phyloP scores from a whole-genome alignment of 148 eudicot genomes.

The Nepenthes mirabilis region DNA sequence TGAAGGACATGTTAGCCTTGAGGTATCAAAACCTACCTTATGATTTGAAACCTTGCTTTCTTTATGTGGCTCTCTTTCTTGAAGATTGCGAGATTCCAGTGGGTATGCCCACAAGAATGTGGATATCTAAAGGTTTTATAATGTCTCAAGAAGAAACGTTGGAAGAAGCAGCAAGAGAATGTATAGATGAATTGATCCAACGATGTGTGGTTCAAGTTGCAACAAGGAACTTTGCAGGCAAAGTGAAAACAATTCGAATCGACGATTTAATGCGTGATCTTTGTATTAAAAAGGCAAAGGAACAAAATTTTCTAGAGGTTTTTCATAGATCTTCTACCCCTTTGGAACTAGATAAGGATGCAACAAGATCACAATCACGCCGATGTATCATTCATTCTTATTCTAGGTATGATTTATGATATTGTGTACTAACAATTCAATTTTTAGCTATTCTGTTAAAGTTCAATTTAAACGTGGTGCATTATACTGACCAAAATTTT shows the following conservation, averaged over 20 bases:
- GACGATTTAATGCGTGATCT: constrained; percentile 22
- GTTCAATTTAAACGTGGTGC: too few species aligned
- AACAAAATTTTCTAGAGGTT: constrained; percentile 11
- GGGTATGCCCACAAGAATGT: constrained; percentile 11
- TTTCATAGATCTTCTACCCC: background rate
- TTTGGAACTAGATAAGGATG: background rate
- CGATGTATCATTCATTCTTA: background rate
- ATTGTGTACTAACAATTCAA: too few species aligned
- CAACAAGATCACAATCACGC: background rate
- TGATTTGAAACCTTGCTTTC: too few species aligned
- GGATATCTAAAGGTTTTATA: constrained; percentile 9
- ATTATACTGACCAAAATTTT: too few species aligned
- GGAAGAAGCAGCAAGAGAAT: constrained; percentile 3
- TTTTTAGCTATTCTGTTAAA: too few species aligned
- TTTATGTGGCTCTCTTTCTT: constrained; percentile 12
- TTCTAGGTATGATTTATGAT: background rate
- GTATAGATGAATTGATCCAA: constrained; percentile 4
- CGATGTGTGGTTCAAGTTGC: constrained; percentile 20
- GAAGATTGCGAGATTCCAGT: constrained; percentile 11
- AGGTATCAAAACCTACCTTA: too few species aligned
- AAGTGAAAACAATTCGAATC: constrained; percentile 8
- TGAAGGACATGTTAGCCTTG: too few species aligned
- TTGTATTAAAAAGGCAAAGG: constrained; percentile 17
- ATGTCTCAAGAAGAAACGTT: background rate
- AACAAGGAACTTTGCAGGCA: constrained; percentile 10